These are phyloP conservation scores for Guadua angustifolia DNA, from an alignment of 176 grass and related monocot species.

Conservation along the genomic window DNA sequence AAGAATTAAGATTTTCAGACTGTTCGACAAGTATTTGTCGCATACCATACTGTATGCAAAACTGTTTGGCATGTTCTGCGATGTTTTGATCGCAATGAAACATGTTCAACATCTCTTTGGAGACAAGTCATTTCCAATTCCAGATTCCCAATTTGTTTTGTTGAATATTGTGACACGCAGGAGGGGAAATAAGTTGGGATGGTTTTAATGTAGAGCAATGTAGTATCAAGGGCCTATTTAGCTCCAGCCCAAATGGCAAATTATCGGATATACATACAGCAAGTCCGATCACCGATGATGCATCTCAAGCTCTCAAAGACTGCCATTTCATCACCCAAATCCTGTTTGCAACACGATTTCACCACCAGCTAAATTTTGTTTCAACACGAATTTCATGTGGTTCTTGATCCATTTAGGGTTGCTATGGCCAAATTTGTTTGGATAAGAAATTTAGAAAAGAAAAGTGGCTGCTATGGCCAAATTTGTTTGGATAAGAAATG, in stretches of 20 bases:
- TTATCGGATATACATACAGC: no score
- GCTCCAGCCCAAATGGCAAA: no score
- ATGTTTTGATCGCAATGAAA: slow-evolving; percentile 7
- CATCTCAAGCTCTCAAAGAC: no score
- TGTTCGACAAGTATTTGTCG: background rate
- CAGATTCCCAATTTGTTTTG: background rate
- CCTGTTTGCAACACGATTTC: no score
- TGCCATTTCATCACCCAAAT: no score
- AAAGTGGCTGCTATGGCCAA: background rate
- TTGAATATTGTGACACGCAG: background rate
- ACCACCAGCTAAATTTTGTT: no score
- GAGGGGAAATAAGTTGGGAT: background rate
- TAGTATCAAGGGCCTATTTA: background rate
- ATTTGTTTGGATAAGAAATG: slow-evolving; percentile 2
- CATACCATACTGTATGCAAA: background rate
- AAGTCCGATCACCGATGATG: no score
- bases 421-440: no score
- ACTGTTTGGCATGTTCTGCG: background rate
- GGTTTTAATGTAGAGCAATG: background rate
- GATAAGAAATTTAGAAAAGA: background rate
- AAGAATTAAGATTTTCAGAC: background rate
- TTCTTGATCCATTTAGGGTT: no score
- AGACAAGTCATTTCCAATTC: background rate
- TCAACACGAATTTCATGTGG: no score
- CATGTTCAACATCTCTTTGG: background rate